phyloP scores from a whole-genome alignment of 176 grass and related monocot species.

The Secale cereale region DNA sequence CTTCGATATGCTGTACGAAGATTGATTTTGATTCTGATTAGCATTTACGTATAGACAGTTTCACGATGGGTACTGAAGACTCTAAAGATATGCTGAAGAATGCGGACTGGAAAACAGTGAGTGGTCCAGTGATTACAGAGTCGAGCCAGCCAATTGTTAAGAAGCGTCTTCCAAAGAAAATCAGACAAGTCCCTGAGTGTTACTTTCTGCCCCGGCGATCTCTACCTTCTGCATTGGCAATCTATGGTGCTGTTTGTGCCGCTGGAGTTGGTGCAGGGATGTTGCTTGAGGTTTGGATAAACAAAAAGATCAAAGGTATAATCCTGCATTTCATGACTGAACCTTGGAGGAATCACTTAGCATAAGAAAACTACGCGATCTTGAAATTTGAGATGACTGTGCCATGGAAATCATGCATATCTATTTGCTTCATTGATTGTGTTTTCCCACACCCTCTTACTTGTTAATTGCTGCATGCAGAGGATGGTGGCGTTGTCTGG shows the following conservation, averaged over 20 bases:
- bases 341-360: not conserved
- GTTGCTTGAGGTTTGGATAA: conserved; percentile 87
- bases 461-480: conserved; percentile 49
- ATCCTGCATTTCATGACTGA: not conserved
- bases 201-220: conserved; percentile 75
- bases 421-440: not conserved
- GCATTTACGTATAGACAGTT: not conserved
- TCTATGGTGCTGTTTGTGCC: conserved; percentile 49
- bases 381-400: not conserved
- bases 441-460: conserved; percentile 25
- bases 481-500: conserved; percentile 76
- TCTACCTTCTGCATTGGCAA: conserved; percentile 54
- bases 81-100: conserved; percentile 64
- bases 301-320: conserved; percentile 85
- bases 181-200: conserved; percentile 85
- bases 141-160: conserved; percentile 54
- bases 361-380: not conserved
- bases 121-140: conserved; percentile 35
- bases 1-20: not conserved
- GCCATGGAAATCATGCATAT: not conserved
- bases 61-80: conserved; percentile 50
- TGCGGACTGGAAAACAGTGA: conserved; percentile 67
- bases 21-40: conserved; percentile 6
- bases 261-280: conserved; percentile 83
- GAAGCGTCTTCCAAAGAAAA: conserved; percentile 88